Conservation (phyloP, 179 eudicot species). For the Carnegiea gigantea region DNA sequence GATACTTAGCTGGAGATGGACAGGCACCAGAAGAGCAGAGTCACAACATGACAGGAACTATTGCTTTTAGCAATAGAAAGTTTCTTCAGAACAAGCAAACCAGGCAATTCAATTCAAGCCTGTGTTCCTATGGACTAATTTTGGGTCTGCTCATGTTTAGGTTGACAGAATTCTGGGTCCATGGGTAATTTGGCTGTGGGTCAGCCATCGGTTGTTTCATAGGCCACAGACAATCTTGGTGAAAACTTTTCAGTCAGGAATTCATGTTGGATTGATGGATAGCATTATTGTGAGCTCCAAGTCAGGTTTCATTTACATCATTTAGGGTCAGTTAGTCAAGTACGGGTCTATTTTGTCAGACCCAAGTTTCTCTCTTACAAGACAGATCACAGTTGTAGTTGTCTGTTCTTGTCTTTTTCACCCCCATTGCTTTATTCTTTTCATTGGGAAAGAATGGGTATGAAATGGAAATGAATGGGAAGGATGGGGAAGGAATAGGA, state of each 20-base stretch:
- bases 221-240: neutral
- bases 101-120: neutral
- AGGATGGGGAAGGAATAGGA: too few species aligned
- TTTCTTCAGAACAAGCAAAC: neutral
- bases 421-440: neutral
- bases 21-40: neutral
- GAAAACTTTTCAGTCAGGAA: neutral
- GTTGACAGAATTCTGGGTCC: neutral
- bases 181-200: neutral
- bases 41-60: neutral
- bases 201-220: neutral
- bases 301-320: too few species aligned
- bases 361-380: neutral
- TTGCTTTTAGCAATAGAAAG: neutral
- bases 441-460: too few species aligned
- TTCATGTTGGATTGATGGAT: neutral
- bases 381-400: neutral
- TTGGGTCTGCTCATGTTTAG: neutral
- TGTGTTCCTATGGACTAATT: neutral
- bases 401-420: neutral
- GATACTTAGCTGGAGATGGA: neutral
- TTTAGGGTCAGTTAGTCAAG: neutral
- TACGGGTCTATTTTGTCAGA: neutral
- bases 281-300: too few species aligned
- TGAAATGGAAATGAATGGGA: too few species aligned